phyloP scores from a whole-genome alignment of 768 basidiomycete genomes.

The Candolleomyces efflorescens region DNA sequence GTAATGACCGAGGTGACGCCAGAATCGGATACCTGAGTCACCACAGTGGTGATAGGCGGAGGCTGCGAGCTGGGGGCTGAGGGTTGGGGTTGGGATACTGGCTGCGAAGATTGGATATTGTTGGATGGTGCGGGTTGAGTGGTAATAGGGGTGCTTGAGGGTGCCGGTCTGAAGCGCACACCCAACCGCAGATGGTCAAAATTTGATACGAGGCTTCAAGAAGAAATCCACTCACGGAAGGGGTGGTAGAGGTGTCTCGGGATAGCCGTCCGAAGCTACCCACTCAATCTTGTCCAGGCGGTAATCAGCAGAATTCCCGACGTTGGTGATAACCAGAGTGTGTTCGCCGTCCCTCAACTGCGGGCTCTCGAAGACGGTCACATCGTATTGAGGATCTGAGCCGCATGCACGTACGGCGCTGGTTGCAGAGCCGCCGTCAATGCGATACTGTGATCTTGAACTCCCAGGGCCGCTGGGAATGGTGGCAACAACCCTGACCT shows the following conservation, averaged over 20 bases:
- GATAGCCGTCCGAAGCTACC: not conserved
- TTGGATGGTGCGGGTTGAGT: not conserved
- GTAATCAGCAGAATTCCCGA: conserved; percentile 13
- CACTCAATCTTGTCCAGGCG: conserved; percentile 17
- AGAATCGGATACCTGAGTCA: too few species aligned
- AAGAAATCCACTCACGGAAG: not conserved
- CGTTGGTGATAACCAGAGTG: conserved; percentile 15
- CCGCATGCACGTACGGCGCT: conserved; percentile 14
- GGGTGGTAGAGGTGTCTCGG: not conserved
- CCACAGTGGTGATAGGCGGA: too few species aligned
- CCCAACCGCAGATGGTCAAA: too few species aligned
- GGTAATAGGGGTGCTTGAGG: not conserved
- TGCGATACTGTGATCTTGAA: conserved; percentile 10
- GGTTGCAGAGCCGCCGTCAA: conserved; percentile 14
- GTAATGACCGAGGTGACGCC: too few species aligned
- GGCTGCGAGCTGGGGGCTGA: too few species aligned
- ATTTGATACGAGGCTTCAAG: too few species aligned
- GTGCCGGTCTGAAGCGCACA: not conserved
- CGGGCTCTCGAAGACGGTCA: conserved; percentile 10
- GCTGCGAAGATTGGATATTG: too few species aligned
- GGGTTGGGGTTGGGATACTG: too few species aligned
- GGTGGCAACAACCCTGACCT: conserved; percentile 12
- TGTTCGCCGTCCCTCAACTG: conserved; percentile 13
- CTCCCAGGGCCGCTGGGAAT: conserved; percentile 16
- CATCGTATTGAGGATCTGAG: conserved; percentile 13